These are phyloP conservation scores for Globisporangium alternatum DNA, from an alignment of 352 stramenopile species.

Conservation along the genomic window DNA sequence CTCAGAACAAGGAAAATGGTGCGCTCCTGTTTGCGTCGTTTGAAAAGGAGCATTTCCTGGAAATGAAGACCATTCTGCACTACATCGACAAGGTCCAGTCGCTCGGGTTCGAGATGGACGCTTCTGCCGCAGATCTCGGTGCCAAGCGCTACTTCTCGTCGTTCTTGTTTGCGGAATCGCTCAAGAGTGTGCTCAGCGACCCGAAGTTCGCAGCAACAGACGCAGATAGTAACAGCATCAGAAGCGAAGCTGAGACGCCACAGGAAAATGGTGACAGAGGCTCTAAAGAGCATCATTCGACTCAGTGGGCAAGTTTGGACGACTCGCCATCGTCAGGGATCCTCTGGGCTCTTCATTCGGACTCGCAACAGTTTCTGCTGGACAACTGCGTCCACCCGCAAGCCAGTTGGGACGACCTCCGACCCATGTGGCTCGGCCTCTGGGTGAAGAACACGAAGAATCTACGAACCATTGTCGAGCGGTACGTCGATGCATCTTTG, in stretches of 20 bases:
- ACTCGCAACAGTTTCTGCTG: conserved; percentile 73
- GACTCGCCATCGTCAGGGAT: conserved; percentile 70
- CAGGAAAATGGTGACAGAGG: background rate
- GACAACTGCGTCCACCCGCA: conserved; percentile 60
- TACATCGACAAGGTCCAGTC: conserved; percentile 71
- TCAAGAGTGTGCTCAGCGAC: conserved; percentile 41
- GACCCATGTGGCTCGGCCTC: conserved; percentile 70
- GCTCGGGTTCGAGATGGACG: conserved; percentile 74
- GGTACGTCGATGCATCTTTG: conserved; percentile 24
- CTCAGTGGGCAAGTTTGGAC: conserved; percentile 25
- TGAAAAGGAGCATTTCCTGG: conserved; percentile 57
- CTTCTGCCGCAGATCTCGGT: conserved; percentile 67
- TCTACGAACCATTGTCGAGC: conserved; percentile 60
- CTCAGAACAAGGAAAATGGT: conserved; percentile 30
- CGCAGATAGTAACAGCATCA: conserved; percentile 12
- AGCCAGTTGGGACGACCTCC: conserved; percentile 62
- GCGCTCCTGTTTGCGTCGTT: conserved; percentile 64
- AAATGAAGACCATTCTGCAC: conserved; percentile 68
- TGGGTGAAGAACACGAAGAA: conserved; percentile 81
- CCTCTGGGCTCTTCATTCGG: conserved; percentile 80
- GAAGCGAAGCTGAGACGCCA: conserved; percentile 15
- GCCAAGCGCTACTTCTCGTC: conserved; percentile 77
- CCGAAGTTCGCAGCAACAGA: conserved; percentile 19
- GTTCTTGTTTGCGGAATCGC: conserved; percentile 55
- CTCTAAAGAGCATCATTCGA: background rate